Evolutionary conservation across 2,329 filamentous ascomycete species (phyloP).

Genomic region (Aspergillus sp.): DNA sequence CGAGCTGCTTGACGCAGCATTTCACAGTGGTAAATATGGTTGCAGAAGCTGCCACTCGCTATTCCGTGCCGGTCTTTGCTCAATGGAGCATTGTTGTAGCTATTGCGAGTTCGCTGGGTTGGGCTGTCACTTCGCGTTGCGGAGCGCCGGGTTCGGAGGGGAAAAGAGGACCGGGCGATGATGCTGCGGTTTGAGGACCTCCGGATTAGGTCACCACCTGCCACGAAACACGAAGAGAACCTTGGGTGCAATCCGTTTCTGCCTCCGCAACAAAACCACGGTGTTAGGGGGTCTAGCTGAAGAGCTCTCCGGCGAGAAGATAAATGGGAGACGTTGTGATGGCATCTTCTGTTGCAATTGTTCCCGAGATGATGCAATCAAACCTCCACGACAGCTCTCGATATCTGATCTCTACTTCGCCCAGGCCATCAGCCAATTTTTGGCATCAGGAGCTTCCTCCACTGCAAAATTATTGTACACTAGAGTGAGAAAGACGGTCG

Average conservation of each 20-base stretch:
- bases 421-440: no score
- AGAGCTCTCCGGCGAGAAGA: neutral
- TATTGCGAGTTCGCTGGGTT: conserved; percentile 14
- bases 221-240: conserved; percentile 1
- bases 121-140: conserved; percentile 24
- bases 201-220: conserved; percentile 6
- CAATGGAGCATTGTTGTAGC: conserved; percentile 26
- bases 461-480: no score
- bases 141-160: conserved; percentile 37
- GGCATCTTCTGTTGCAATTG: conserved; percentile 4
- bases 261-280: neutral
- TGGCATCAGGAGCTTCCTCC: no score
- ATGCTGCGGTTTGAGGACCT: conserved; percentile 9
- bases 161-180: conserved; percentile 19
- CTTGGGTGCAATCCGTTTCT: neutral
- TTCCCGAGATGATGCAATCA: conserved; percentile 8
- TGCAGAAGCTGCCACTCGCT: conserved; percentile 1
- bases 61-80: conserved; percentile 1
- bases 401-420: no score
- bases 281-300: neutral
- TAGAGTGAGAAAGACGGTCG: no score
- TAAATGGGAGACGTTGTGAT: neutral
- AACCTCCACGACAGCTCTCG: neutral
- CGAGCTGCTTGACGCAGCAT: conserved; percentile 42
- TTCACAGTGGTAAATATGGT: conserved; percentile 15